A percentile compares a stretch with the other conserved stretches of the same genome.
Evolutionary conservation across 2,329 filamentous ascomycete genomes (phyloP).

Genomic region (Paraphaeosphaeria sporulosa): DNA sequence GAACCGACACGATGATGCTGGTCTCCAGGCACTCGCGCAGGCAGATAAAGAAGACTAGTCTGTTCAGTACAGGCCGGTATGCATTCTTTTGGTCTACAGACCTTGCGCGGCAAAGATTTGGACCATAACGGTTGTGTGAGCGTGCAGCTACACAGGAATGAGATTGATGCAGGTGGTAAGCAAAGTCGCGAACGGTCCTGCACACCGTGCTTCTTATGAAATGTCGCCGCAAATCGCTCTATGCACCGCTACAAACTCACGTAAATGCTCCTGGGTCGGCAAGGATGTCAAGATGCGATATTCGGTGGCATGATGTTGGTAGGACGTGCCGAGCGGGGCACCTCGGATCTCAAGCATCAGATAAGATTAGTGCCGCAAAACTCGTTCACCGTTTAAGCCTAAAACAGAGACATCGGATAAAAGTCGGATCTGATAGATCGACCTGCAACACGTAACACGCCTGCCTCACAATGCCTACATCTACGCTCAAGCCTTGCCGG

Average conservation of each 20-base stretch:
- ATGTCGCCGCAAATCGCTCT: background rate
- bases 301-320: background rate
- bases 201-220: background rate
- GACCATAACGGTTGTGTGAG: background rate
- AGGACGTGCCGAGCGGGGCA: background rate
- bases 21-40: constrained; percentile 87
- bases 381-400: background rate
- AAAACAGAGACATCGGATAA: background rate
- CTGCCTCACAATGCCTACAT: background rate
- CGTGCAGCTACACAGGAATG: background rate
- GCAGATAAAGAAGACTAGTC: constrained; percentile 81
- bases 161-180: background rate
- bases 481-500: background rate
- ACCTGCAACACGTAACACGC: background rate
- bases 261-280: background rate
- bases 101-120: constrained; percentile 2
- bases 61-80: background rate
- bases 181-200: background rate
- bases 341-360: background rate
- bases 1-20: constrained; percentile 82
- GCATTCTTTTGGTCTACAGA: background rate
- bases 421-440: background rate
- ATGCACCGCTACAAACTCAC: background rate
- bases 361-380: background rate
- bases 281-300: background rate